phyloP scores from a whole-genome alignment of 306 rosid genomes.

The Albizia julibrissin region DNA sequence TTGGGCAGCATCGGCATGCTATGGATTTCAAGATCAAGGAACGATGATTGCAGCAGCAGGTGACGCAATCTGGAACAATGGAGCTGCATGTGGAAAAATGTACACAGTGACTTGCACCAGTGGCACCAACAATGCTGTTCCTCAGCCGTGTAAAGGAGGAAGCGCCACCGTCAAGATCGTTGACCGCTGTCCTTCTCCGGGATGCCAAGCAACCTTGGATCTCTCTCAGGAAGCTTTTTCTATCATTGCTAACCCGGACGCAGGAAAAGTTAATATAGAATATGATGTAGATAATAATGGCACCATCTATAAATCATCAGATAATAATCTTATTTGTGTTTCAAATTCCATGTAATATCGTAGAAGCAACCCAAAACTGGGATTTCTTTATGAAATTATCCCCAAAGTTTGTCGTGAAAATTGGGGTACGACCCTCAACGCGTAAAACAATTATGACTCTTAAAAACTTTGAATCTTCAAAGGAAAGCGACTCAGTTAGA shows the following conservation, averaged over 20 bases:
- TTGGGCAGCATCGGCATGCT: slow-evolving; percentile 38
- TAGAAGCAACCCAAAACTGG: no score
- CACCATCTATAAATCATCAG: no score
- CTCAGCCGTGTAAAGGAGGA: slow-evolving; percentile 11
- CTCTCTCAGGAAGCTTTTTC: slow-evolving; percentile 43
- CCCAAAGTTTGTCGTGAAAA: no score
- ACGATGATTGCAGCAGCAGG: slow-evolving; percentile 40
- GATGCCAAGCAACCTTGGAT: slow-evolving; percentile 32
- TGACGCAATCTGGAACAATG: slow-evolving; percentile 15
- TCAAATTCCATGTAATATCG: no score
- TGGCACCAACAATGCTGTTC: slow-evolving; percentile 11
- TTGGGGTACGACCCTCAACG: no score
- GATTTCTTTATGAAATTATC: no score
- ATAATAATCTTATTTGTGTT: no score
- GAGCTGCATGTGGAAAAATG: slow-evolving; percentile 38
- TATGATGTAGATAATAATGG: no score
- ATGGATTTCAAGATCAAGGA: slow-evolving; percentile 13
- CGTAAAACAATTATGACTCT: no score
- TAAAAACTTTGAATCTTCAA: no score
- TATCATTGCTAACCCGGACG: slow-evolving; percentile 20
- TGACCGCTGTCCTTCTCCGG: slow-evolving; percentile 36
- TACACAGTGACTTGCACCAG: slow-evolving; percentile 33
- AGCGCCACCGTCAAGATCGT: slow-evolving; percentile 40
- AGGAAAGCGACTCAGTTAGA: no score
- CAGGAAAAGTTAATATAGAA: slow-evolving; percentile 23